These are phyloP conservation scores for Fusarium sp. DNA, from an alignment of 2,329 filamentous ascomycete genomes.

Conservation along the genomic window DNA sequence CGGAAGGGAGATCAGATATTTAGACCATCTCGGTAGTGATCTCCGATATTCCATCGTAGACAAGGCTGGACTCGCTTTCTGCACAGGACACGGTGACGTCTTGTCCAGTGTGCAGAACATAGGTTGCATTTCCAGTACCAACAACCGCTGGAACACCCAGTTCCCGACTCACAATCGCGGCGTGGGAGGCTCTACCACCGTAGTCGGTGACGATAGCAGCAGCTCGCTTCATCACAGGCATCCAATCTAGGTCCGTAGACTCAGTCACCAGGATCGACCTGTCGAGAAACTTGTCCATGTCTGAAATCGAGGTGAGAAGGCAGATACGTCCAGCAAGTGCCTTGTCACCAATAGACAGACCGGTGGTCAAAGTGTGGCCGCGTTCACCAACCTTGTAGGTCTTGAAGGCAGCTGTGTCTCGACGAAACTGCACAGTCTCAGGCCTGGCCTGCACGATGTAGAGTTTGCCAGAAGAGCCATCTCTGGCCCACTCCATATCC, in stretches of 20 bases:
- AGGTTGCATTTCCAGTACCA: constrained; percentile 49
- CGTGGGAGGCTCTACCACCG: constrained; percentile 51
- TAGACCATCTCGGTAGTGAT: constrained; percentile 47
- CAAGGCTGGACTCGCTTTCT: constrained; percentile 49
- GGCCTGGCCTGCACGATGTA: constrained; percentile 51
- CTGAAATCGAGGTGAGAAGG: constrained; percentile 43
- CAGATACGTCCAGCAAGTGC: constrained; percentile 47
- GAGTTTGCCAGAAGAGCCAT: constrained; percentile 42
- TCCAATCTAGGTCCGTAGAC: constrained; percentile 51
- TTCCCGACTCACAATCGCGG: constrained; percentile 53
- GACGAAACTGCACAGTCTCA: constrained; percentile 50
- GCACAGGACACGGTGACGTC: constrained; percentile 52
- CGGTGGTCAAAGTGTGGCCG: constrained; percentile 43
- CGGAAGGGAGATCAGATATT: constrained; percentile 35
- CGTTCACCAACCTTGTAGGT: constrained; percentile 46
- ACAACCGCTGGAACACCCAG: constrained; percentile 51
- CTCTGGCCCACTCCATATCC: constrained; percentile 53
- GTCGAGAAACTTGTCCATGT: constrained; percentile 47
- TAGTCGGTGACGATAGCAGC: constrained; percentile 50
- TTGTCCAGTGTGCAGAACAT: constrained; percentile 48
- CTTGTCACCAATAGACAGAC: constrained; percentile 47
- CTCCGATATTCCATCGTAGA: constrained; percentile 49
- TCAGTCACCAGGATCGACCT: constrained; percentile 48
- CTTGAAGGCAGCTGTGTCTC: constrained; percentile 44
- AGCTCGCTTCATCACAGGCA: constrained; percentile 51